These are phyloP conservation scores for Penicillium palitans DNA, from an alignment of 2,329 filamentous ascomycete species.

Conservation along the genomic window DNA sequence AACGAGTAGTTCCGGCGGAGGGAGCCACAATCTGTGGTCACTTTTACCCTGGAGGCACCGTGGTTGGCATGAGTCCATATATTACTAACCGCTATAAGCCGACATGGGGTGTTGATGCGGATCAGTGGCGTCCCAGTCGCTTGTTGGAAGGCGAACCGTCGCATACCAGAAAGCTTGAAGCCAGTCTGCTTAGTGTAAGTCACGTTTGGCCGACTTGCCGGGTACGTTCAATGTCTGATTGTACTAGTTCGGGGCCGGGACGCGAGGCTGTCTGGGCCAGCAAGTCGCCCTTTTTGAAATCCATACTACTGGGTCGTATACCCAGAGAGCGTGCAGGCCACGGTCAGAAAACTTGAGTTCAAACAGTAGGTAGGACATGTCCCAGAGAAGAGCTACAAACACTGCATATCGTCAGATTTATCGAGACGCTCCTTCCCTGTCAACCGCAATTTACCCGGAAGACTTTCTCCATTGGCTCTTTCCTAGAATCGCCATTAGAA, in stretches of 20 bases:
- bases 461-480: neutral
- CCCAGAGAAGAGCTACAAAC: neutral
- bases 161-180: slow-evolving; percentile 10
- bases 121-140: slow-evolving; percentile 9
- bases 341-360: slow-evolving; percentile 6
- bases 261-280: slow-evolving; percentile 10
- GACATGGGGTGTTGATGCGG: slow-evolving; percentile 7
- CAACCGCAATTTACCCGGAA: neutral
- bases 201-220: neutral
- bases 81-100: slow-evolving; percentile 10
- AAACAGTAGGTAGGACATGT: slow-evolving; percentile 4
- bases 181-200: slow-evolving; percentile 9
- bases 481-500: slow-evolving; percentile 1
- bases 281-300: slow-evolving; percentile 6
- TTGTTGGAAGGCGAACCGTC: slow-evolving; percentile 7
- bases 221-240: slow-evolving; percentile 9
- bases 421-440: neutral
- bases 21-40: slow-evolving; percentile 8
- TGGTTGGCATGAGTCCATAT: slow-evolving; percentile 10
- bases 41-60: slow-evolving; percentile 8
- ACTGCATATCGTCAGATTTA: slow-evolving; percentile 1
- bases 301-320: slow-evolving; percentile 10
- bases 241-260: slow-evolving; percentile 7
- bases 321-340: slow-evolving; percentile 9
- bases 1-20: slow-evolving; percentile 4